Base-by-base conservation (phyloP, 768 basidiomycete species). In the Chalciporus piperatus region DNA sequence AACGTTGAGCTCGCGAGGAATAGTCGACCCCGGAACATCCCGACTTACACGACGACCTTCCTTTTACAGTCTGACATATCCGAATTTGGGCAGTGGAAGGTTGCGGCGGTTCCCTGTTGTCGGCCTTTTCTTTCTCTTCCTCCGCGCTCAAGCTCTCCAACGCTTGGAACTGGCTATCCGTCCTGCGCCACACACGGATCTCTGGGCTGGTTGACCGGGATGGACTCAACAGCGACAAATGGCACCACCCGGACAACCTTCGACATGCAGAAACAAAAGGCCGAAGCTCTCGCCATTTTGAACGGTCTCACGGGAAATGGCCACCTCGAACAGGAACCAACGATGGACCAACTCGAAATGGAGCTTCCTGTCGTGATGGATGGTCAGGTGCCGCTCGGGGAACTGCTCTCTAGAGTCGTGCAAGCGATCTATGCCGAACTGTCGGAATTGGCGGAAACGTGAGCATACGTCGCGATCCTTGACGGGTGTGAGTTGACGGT, bases 371-470 rank as follows among this genome's bases (percentile, higher is more conserved):
- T 78, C 22, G 87, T 91, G 25, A 66, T 75, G 37, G 84, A 90
- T 60, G 89, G 84, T 14, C 89, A 93, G 63, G 74, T 92, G 13
- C 76, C 80, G 0, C 72, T 96, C 9, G 80, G 82, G 17, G 86
- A 90, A 41, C 65, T 94, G 37, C 74, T 94, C 33, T 88, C 89
- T 37, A 80, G 89, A 50, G 78, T 91, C 37, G 77, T 82, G 59
- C 89, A 91, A 63, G 78, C 84, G 37, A 84, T 91, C 60, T 95
- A 90, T 68, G 83, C 87, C 20, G 89, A 94, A 63, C 71, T 95
- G 35, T 82, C 82, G 1, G 92, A 91, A 67, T 72, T 90, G 61
- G 83, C 88, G 33, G 93, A 96, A 76, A 92, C 89, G 90, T 94
- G 69, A 67, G 87, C 62, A 27, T 42, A 14, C 17, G 25, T 6